Evolutionary conservation across 2,329 filamentous ascomycete species (phyloP), one percentile per base, ranked within the genome.

Genomic region (Hawksworthiomyces lignivorus): DNA sequence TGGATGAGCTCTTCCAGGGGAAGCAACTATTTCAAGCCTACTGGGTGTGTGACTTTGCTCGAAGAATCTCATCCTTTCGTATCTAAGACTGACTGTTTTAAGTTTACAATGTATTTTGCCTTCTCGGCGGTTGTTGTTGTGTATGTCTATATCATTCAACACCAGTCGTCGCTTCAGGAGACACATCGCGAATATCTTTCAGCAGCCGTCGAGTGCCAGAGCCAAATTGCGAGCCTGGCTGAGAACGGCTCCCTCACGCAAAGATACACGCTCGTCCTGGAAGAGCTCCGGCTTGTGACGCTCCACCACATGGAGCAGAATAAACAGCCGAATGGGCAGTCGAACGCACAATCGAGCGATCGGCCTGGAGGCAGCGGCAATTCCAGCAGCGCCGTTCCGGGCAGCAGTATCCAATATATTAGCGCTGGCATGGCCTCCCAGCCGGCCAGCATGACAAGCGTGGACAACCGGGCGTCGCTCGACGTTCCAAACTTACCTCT

Each of bases 91-190:
- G n/a, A 30, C 32, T 5, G 7, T 4, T 8, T 4, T 1, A 18
- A 62, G 58, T 61, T 62, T 33, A 60, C 55, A 1, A 63, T 64
- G 19, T 70, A 70, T 41, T 65, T 64, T 39, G 65, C 61, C 1
- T 70, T 69, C 33, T 67, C 56, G 11, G 67, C 67, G 0, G 61
- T 66, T 3, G 63, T 67, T 1, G 57, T 69, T 1, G 52, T 70
- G 3, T 70, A 70, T 42, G 60, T 70, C 4, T 65, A 64, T 31
- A 59, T 60, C 5, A 69, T 70, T 9, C 66, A 67, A 31, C 53
- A 62, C 24, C 47, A 57, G 2, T 47, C 53, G 4, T 45, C 51
- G 4, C 48, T 54, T 3, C 47, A 53, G 26, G 52, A 56, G 20
- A 52, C 49, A 3, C 61, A 59, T 43, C 45, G 53, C 4, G 40